Conservation (phyloP, 1,284 basidiomycete genomes). For the Cryptococcus sp. region DNA sequence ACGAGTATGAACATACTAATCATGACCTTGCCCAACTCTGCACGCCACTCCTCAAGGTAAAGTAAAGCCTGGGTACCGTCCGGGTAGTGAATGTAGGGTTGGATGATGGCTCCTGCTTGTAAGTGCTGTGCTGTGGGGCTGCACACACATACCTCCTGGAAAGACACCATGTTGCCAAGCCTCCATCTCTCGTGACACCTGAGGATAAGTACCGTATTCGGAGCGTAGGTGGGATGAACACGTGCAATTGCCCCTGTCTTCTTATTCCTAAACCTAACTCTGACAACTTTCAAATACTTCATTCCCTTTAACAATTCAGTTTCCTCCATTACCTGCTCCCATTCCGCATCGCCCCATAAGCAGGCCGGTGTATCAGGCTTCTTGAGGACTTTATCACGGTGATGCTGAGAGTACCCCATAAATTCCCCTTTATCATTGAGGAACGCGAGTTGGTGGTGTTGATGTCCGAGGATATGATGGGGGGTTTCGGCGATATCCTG, state of each 20-base stretch:
- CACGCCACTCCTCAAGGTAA: neutral
- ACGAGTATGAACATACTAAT: neutral
- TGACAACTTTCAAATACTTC: neutral
- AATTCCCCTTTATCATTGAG: neutral
- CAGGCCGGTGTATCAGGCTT: neutral
- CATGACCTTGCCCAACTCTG: neutral
- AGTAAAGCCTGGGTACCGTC: neutral
- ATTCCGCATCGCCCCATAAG: neutral
- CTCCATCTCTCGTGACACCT: neutral
- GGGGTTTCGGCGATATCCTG: neutral
- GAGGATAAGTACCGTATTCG: no score
- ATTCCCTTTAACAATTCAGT: neutral
- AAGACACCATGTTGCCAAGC: neutral
- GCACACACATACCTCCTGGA: neutral
- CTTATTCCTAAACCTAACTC: neutral
- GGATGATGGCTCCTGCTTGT: neutral
- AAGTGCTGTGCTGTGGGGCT: neutral
- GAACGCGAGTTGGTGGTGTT: neutral
- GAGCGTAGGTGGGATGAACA: neutral
- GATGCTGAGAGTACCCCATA: neutral
- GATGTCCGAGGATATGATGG: neutral
- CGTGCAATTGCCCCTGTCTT: neutral
- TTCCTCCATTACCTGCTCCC: neutral
- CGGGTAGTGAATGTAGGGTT: neutral
- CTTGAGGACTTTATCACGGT: neutral